Conservation (phyloP, 108 stramenopile species). For the Pseudonitzschia delicatissima region DNA sequence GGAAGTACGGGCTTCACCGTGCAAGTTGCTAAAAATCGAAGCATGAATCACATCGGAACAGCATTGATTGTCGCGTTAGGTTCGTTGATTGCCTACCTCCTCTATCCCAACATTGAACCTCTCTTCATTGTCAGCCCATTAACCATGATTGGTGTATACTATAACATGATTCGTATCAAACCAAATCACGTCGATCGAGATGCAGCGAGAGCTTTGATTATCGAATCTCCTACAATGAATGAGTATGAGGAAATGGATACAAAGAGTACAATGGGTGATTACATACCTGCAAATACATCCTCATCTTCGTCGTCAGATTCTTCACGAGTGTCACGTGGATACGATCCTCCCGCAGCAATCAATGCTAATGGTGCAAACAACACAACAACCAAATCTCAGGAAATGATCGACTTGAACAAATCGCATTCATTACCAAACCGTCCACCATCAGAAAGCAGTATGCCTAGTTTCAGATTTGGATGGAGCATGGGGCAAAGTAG, state of each 20-base stretch:
- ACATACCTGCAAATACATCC: not conserved
- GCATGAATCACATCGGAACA: conserved; percentile 73
- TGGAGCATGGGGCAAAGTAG: conserved; percentile 21
- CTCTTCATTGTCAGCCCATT: conserved; percentile 71
- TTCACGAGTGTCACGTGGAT: not conserved
- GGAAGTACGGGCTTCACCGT: conserved; percentile 64
- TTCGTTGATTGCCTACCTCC: conserved; percentile 49
- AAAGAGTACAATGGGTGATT: conserved; percentile 19
- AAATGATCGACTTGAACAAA: conserved; percentile 1
- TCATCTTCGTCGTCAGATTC: conserved; percentile 4
- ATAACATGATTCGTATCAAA: conserved; percentile 45
- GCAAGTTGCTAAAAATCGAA: conserved; percentile 69
- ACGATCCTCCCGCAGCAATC: not conserved
- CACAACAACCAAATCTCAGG: not conserved
- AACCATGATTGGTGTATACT: conserved; percentile 55
- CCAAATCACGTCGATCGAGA: conserved; percentile 68
- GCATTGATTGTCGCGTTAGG: conserved; percentile 65
- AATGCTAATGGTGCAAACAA: not conserved
- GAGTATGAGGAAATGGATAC: conserved; percentile 35
- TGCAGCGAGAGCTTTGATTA: conserved; percentile 60
- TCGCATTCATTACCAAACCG: not conserved
- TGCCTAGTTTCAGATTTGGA: conserved; percentile 55
- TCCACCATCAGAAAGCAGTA: not conserved
- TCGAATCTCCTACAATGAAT: conserved; percentile 44
- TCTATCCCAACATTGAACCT: conserved; percentile 69